phyloP scores from a whole-genome alignment of 768 basidiomycete species.

The Lentinula raphanica region DNA sequence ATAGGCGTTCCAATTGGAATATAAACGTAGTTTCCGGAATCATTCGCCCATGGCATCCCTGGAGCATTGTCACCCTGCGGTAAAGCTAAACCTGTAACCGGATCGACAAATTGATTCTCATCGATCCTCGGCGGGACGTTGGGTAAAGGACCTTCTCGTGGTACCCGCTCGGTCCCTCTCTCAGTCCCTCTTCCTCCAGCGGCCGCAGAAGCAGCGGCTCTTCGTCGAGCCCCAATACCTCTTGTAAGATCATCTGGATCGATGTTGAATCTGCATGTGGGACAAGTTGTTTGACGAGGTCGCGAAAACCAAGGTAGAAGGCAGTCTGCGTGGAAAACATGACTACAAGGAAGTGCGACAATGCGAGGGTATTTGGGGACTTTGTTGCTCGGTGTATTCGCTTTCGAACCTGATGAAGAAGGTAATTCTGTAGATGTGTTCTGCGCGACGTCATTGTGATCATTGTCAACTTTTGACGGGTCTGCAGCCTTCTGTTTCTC shows the following conservation, averaged over 20 bases:
- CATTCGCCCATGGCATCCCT: not conserved
- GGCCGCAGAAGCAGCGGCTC: not conserved
- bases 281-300: slow-evolving; percentile 75
- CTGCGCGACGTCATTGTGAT: not conserved
- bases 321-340: slow-evolving; percentile 77
- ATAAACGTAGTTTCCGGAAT: not conserved
- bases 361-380: slow-evolving; percentile 26
- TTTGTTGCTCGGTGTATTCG: slow-evolving; percentile 13
- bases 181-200: not conserved
- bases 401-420: slow-evolving; percentile 12
- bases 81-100: not conserved
- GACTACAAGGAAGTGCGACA: slow-evolving; percentile 72
- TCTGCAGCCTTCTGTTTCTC: not conserved
- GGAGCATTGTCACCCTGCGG: not conserved
- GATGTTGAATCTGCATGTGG: slow-evolving; percentile 78
- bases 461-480: not conserved
- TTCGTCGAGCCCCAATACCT: not conserved
- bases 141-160: not conserved
- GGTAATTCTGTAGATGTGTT: not conserved
- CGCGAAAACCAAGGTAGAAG: slow-evolving; percentile 80
- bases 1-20: not conserved
- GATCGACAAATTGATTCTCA: not conserved
- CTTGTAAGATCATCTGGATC: slow-evolving; percentile 70
- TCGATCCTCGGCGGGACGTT: not conserved
- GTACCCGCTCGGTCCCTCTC: not conserved